These are phyloP conservation scores for Pythium dissotocum DNA, from an alignment of 352 stramenopile genomes.

Conservation along the genomic window DNA sequence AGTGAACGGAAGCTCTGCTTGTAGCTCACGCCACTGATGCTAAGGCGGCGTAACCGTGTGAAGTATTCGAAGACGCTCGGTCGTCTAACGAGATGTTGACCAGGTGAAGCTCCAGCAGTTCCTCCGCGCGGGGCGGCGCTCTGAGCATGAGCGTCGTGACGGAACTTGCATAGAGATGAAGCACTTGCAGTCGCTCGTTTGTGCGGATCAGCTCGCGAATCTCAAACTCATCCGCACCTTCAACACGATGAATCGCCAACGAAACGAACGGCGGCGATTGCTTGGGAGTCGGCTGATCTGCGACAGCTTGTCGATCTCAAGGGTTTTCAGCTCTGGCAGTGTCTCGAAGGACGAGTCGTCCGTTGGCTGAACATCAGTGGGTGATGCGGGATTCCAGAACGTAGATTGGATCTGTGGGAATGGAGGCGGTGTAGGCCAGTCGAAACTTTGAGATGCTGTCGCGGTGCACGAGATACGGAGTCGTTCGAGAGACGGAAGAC, in stretches of 20 bases:
- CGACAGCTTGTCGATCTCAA: conserved; percentile 15
- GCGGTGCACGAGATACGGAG: conserved; percentile 13
- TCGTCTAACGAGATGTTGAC: conserved; percentile 4
- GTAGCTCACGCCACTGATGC: conserved; percentile 13
- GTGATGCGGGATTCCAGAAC: conserved; percentile 14
- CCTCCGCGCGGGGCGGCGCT: background rate
- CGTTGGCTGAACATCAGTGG: background rate
- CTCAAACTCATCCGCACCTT: background rate
- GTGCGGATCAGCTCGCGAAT: background rate
- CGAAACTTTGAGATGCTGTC: background rate
- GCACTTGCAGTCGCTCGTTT: background rate
- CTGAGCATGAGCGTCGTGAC: background rate
- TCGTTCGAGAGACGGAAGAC: background rate
- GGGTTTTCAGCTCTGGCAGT: background rate
- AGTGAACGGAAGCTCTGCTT: conserved; percentile 1
- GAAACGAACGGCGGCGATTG: background rate
- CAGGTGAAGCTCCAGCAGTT: conserved; percentile 4
- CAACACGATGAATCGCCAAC: conserved; percentile 7
- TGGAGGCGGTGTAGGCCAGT: background rate
- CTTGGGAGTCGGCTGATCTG: background rate
- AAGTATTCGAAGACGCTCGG: background rate
- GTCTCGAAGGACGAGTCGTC: conserved; percentile 2
- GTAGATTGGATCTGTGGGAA: background rate
- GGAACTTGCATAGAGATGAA: background rate
- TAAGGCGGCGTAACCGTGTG: background rate